Conservation (phyloP, 2,329 filamentous ascomycete species). For the Ceratocystis lukuohia region DNA sequence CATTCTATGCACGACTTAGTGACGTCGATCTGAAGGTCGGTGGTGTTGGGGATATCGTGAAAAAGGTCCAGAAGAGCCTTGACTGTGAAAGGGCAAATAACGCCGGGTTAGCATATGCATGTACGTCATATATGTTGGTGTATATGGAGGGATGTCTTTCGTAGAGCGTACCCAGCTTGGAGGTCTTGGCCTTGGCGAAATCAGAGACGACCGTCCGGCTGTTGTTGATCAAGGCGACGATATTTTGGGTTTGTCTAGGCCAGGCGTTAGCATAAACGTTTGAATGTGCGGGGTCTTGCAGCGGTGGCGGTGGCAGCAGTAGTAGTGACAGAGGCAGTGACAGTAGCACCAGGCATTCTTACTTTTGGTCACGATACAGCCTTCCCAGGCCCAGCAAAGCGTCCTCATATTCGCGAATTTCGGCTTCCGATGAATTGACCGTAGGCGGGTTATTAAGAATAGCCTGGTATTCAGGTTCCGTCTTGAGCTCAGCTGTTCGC, state of each 20-base stretch:
- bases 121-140: background rate
- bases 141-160: background rate
- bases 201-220: constrained; percentile 85
- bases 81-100: constrained; percentile 43
- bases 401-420: constrained; percentile 80
- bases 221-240: constrained; percentile 79
- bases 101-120: constrained; percentile 10
- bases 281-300: background rate
- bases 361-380: constrained; percentile 83
- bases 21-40: constrained; percentile 84
- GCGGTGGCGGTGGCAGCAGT: background rate
- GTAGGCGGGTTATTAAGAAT: constrained; percentile 77
- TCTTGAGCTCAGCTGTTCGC: constrained; percentile 37
- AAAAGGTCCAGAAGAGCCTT: constrained; percentile 95
- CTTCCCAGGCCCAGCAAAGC: constrained; percentile 81
- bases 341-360: background rate
- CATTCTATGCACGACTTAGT: constrained; percentile 99
- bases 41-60: constrained; percentile 81
- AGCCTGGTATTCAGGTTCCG: constrained; percentile 77
- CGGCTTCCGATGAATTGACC: constrained; percentile 60
- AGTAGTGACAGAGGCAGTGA: background rate
- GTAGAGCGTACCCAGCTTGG: constrained; percentile 67
- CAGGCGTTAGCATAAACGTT: constrained; percentile 1
- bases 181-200: constrained; percentile 97
- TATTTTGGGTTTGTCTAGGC: constrained; percentile 60